A percentile compares a stretch with the other conserved stretches of the same genome.
Conservation (phyloP, 2,329 filamentous ascomycete genomes). For the Hypoxylon rubiginosum region DNA sequence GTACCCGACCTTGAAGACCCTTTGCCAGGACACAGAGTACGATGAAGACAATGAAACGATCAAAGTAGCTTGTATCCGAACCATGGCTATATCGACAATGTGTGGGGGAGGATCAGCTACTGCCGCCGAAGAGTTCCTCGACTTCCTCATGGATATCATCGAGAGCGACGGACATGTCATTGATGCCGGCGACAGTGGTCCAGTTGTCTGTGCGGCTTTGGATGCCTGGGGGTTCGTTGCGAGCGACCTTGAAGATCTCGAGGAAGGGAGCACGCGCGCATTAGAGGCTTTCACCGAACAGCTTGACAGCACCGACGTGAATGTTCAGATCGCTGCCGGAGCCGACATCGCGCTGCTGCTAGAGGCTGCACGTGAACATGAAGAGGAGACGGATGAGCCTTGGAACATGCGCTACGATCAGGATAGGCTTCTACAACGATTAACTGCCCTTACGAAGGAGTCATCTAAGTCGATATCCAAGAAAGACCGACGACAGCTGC, state of each 20-base stretch:
- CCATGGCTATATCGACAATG: constrained; percentile 78
- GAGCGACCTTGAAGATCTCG: constrained; percentile 81
- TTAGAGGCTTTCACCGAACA: constrained; percentile 88
- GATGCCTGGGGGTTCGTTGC: constrained; percentile 85
- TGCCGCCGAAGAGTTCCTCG: constrained; percentile 78
- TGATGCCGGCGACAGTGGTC: constrained; percentile 77
- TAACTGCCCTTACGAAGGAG: constrained; percentile 62
- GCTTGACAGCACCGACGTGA: constrained; percentile 78
- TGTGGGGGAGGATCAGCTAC: constrained; percentile 81
- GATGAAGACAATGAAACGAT: constrained; percentile 72
- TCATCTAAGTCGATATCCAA: constrained; percentile 65
- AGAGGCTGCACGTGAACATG: constrained; percentile 72
- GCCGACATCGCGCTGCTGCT: constrained; percentile 86
- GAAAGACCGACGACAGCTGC: constrained; percentile 62
- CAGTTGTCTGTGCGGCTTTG: constrained; percentile 80
- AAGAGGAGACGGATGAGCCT: constrained; percentile 63
- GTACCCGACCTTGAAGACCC: constrained; percentile 69
- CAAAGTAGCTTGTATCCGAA: constrained; percentile 80
- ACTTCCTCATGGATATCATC: constrained; percentile 81
- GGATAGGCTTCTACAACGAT: constrained; percentile 61
- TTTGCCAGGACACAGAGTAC: constrained; percentile 76
- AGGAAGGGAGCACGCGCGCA: constrained; percentile 77
- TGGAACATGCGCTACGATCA: constrained; percentile 66
- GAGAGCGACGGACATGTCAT: constrained; percentile 82
- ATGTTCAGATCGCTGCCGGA: constrained; percentile 82